Percentiles rank a stretch among this genome's conserved stretches.
phyloP scores from a whole-genome alignment of 345 rosid genomes.

The Gynandropsis gynandra region DNA sequence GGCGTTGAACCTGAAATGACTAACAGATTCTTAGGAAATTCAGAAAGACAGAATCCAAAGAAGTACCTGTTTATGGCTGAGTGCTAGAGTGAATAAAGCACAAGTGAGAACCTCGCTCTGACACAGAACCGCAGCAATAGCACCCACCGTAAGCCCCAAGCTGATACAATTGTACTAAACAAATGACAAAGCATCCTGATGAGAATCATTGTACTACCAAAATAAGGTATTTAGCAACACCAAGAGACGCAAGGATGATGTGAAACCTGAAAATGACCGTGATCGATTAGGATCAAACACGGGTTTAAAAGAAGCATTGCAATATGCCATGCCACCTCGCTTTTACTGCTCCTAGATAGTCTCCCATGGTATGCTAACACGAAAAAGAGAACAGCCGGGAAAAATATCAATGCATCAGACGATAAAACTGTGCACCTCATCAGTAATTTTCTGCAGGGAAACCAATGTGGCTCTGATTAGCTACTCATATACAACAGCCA shows the following conservation, averaged over 20 bases:
- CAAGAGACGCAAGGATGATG: background rate
- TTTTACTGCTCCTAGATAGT: slow-evolving; percentile 19
- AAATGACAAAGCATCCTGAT: slow-evolving; percentile 17
- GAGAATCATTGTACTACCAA: slow-evolving; percentile 15
- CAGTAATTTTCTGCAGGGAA: slow-evolving; percentile 60
- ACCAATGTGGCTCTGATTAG: slow-evolving; percentile 13
- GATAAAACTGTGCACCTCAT: slow-evolving; percentile 93
- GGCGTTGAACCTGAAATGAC: background rate
- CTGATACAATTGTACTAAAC: slow-evolving; percentile 92
- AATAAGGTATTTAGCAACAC: background rate
- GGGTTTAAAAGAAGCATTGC: slow-evolving; percentile 68
- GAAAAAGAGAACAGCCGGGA: slow-evolving; percentile 73
- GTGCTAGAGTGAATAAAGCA: slow-evolving; percentile 70
- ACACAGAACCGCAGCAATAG: slow-evolving; percentile 70
- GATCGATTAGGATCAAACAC: slow-evolving; percentile 77
- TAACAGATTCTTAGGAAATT: background rate
- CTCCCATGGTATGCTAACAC: slow-evolving; percentile 36
- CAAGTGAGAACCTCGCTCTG: slow-evolving; percentile 53
- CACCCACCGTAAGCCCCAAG: slow-evolving; percentile 76
- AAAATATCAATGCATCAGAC: slow-evolving; percentile 69
- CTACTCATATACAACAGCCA: background rate
- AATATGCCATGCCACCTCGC: slow-evolving; percentile 66
- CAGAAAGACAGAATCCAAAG: background rate
- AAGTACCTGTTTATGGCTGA: slow-evolving; percentile 88
- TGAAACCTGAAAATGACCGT: slow-evolving; percentile 95